Evolutionary conservation across 108 stramenopile genomes (phyloP).

Genomic region (Cyclotella baltica): DNA sequence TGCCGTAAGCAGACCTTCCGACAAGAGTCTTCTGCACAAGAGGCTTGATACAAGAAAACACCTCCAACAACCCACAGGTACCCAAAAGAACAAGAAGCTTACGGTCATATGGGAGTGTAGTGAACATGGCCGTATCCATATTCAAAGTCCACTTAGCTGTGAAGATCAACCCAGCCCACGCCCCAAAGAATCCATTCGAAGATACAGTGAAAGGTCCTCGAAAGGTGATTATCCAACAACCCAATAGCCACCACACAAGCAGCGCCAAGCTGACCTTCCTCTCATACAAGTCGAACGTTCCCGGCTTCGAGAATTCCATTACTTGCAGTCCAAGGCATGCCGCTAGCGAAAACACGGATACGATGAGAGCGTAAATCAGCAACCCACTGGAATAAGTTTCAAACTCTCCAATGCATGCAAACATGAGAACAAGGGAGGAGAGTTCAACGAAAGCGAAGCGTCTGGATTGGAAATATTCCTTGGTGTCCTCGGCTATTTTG

Average conservation of each 20-base stretch:
- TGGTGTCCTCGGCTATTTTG: too few species aligned
- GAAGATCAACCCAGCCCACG: slow-evolving; percentile 47
- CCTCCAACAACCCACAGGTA: slow-evolving; percentile 12
- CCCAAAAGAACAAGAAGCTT: slow-evolving; percentile 24
- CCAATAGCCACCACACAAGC: slow-evolving; percentile 64
- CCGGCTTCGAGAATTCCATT: slow-evolving; percentile 35
- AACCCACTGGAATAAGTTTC: not conserved
- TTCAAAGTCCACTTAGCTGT: slow-evolving; percentile 46
- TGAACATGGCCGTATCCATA: slow-evolving; percentile 30
- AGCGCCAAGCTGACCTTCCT: slow-evolving; percentile 45
- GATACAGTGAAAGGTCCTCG: slow-evolving; percentile 33
- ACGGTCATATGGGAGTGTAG: slow-evolving; percentile 25
- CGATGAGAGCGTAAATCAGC: slow-evolving; percentile 28
- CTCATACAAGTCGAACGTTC: slow-evolving; percentile 33
- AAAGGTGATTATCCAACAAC: slow-evolving; percentile 65
- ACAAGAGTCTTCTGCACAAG: slow-evolving; percentile 8
- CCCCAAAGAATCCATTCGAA: slow-evolving; percentile 48
- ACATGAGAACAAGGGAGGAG: slow-evolving; percentile 40
- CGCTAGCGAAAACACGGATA: slow-evolving; percentile 30
- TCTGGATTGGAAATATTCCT: too few species aligned
- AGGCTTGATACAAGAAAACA: slow-evolving; percentile 31
- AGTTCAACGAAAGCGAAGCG: slow-evolving; percentile 46
- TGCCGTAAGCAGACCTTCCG: slow-evolving; percentile 36
- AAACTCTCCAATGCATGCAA: slow-evolving; percentile 36
- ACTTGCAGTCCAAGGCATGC: slow-evolving; percentile 41